Evolutionary conservation across 139 green algal genomes (phyloP).

Genomic region (Picochlorum sp.): DNA sequence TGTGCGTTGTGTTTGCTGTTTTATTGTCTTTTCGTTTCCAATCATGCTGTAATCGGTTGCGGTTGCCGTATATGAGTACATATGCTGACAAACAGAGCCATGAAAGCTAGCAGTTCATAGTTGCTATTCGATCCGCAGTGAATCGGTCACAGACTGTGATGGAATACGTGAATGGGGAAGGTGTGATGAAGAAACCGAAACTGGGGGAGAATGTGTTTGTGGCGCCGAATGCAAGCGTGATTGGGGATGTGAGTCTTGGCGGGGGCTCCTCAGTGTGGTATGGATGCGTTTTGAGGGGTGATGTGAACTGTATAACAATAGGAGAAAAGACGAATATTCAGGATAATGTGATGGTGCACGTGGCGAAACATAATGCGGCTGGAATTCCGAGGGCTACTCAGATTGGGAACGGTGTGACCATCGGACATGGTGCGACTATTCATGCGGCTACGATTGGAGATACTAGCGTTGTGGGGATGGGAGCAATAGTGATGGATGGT

Average conservation of each 20-base stretch:
- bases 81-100: too few species aligned
- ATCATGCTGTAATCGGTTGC: too few species aligned
- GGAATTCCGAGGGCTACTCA: slow-evolving; percentile 39
- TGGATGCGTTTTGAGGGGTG: slow-evolving; percentile 72
- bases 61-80: too few species aligned
- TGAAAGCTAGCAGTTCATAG: too few species aligned
- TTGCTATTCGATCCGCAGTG: too few species aligned
- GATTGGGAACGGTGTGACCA: slow-evolving; percentile 61
- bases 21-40: too few species aligned
- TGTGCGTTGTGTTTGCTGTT: slow-evolving; percentile 27
- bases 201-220: slow-evolving; percentile 63
- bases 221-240: slow-evolving; percentile 75
- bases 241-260: slow-evolving; percentile 85
- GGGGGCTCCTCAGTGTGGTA: slow-evolving; percentile 80
- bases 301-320: slow-evolving; percentile 83
- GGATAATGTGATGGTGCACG: slow-evolving; percentile 83
- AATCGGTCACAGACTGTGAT: too few species aligned
- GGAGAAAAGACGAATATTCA: slow-evolving; percentile 79
- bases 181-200: slow-evolving; percentile 31
- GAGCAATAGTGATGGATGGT: slow-evolving; percentile 79
- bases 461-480: slow-evolving; percentile 83
- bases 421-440: slow-evolving; percentile 63
- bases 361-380: slow-evolving; percentile 58
- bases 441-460: slow-evolving; percentile 60
- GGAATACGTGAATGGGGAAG: too few species aligned